Evolutionary conservation across 163 green algal genomes (phyloP).

Genomic region (Scenedesmus sp.): DNA sequence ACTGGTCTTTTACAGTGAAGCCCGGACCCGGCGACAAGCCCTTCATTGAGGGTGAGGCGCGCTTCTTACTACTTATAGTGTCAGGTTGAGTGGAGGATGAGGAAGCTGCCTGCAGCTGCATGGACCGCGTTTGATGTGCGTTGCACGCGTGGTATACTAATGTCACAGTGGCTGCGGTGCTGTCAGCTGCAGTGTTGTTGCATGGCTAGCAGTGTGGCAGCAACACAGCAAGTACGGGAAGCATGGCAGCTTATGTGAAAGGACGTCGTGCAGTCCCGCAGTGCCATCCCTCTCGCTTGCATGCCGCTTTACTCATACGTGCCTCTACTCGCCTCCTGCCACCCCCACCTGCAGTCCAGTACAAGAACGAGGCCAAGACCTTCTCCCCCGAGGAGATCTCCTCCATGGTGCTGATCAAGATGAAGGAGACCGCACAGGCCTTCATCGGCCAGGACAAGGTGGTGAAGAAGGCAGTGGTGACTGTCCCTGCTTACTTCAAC

Average conservation of each 20-base stretch:
- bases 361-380: conserved; percentile 87
- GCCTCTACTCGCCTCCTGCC: neutral
- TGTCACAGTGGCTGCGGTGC: neutral
- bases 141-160: neutral
- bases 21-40: conserved; percentile 82
- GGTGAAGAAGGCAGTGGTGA: conserved; percentile 96
- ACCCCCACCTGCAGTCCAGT: conserved; percentile 70
- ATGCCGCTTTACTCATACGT: neutral
- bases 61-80: neutral
- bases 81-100: neutral
- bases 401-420: conserved; percentile 91
- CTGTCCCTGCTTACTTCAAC: conserved; percentile 99
- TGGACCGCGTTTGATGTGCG: neutral
- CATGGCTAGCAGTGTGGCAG: neutral
- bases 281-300: too few relatives aligned
- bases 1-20: conserved; percentile 90
- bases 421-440: conserved; percentile 83
- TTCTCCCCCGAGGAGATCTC: conserved; percentile 95
- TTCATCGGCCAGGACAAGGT: conserved; percentile 82
- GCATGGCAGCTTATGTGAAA: too few relatives aligned
- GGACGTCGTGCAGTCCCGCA: too few relatives aligned
- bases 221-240: neutral
- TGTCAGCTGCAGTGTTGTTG: neutral
- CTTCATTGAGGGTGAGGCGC: conserved; percentile 72
- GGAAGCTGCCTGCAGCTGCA: neutral